Conservation (phyloP, 345 rosid species). For the Populus pruinosa region DNA sequence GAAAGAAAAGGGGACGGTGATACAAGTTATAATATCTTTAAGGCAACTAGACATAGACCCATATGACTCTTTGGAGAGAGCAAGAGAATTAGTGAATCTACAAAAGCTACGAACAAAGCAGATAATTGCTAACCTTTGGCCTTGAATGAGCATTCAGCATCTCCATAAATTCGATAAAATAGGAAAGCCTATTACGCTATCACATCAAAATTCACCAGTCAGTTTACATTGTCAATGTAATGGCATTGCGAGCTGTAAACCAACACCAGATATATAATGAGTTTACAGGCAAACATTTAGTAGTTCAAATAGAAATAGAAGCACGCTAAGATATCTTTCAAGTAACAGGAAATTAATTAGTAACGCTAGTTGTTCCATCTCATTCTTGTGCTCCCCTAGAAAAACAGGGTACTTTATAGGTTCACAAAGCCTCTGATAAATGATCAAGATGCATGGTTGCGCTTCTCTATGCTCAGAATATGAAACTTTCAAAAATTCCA, state of each 20-base stretch:
- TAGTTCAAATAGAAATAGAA: neutral
- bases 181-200: conserved; percentile 77
- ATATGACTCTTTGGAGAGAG: neutral
- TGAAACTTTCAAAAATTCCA: neutral
- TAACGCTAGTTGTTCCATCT: neutral
- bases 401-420: neutral
- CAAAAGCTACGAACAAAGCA: neutral
- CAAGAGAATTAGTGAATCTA: neutral
- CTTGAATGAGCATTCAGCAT: conserved; percentile 85
- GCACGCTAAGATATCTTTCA: neutral
- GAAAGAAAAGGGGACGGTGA: neutral
- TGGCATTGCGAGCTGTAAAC: neutral
- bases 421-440: neutral
- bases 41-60: neutral
- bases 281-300: neutral
- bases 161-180: conserved; percentile 85
- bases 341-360: neutral
- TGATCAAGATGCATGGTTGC: neutral
- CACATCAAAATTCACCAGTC: conserved; percentile 8
- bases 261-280: neutral
- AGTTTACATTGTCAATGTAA: conserved; percentile 11
- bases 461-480: neutral
- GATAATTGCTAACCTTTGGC: conserved; percentile 50
- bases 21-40: neutral
- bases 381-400: neutral